Evolutionary conservation across 2,329 filamentous ascomycete species (phyloP), one percentile per base, ranked within the genome.

Genomic region (Geoglossum cookeanum): DNA sequence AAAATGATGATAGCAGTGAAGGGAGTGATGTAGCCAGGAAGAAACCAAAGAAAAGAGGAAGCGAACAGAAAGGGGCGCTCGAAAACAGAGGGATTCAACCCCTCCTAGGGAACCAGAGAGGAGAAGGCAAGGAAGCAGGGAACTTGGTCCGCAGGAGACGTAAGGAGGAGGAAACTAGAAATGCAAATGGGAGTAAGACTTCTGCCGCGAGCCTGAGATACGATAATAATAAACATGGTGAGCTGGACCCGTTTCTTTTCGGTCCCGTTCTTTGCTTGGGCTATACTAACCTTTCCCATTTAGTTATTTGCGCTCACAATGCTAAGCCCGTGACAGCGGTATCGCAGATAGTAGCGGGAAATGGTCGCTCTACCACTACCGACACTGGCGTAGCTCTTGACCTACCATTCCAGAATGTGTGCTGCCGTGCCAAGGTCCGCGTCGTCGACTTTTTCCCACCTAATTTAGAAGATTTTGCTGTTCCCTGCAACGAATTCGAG

Each of bases 401-500:
- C 2, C 64, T 90, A 0, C 87, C 89, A 0, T 94, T 94, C 64
- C 75, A 81, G 58, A 88, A 90, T 64, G 71, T 77, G 58, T 85
- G 80, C 47, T 89, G 89, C 66, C 79, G 80, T 52, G 73, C 80
- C 27, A 74, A 77, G 37, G 82, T 87, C 39, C 83, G 87, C n/a
- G 83, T 94, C 1, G 77, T 94, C 39, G 87, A 95, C 69, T 96
- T 86, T 67, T 79, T 77, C 58, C 91, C 91, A 0, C 69, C 74
- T 1, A 74, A 75, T 0, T 70, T 96, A 1, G 77, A 81, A 61
- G 79, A 91, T 58, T 96, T 96, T 66, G 74, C 84, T 2, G 64
- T 73, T 47, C 67, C 33, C 72, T 73, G 57, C 72, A 70, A 45
- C 72, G 71, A 59, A 56, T 55, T 67, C 22, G 75, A 81, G 32